phyloP scores from a whole-genome alignment of 1,284 basidiomycete species.

The Peniophora sp. region DNA sequence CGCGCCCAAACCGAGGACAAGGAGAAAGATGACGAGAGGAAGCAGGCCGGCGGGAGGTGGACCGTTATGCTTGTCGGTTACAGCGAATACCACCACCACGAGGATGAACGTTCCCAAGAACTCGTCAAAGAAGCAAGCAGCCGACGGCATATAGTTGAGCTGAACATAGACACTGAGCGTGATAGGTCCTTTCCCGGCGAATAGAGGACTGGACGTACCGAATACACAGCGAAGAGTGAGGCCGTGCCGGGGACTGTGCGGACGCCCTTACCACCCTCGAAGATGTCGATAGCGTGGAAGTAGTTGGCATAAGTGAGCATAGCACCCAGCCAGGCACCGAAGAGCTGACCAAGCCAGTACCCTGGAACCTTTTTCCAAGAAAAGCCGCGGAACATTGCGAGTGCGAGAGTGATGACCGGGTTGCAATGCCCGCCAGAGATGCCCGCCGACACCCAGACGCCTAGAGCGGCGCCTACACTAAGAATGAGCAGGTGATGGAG shows the following conservation, averaged over 20 bases:
- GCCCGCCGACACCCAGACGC: conserved; percentile 56
- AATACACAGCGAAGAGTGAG: conserved; percentile 60
- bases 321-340: conserved; percentile 65
- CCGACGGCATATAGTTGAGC: conserved; percentile 48
- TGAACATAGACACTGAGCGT: conserved; percentile 19
- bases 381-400: conserved; percentile 64
- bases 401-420: conserved; percentile 64
- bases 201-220: conserved; percentile 32
- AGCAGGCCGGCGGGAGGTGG: conserved; percentile 39
- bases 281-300: conserved; percentile 60
- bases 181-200: neutral
- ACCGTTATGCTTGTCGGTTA: conserved; percentile 37
- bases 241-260: conserved; percentile 63
- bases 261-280: conserved; percentile 54
- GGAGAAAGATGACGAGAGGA: conserved; percentile 46
- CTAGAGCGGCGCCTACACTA: conserved; percentile 40
- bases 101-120: conserved; percentile 54
- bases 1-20: conserved; percentile 43
- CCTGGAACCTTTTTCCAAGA: conserved; percentile 69
- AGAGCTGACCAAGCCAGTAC: conserved; percentile 61
- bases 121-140: conserved; percentile 53
- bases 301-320: conserved; percentile 69
- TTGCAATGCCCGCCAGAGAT: conserved; percentile 74
- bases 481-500: neutral
- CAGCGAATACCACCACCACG: conserved; percentile 33